Conservation (phyloP, 768 basidiomycete genomes). For the Cystofilobasidium capitatum region DNA sequence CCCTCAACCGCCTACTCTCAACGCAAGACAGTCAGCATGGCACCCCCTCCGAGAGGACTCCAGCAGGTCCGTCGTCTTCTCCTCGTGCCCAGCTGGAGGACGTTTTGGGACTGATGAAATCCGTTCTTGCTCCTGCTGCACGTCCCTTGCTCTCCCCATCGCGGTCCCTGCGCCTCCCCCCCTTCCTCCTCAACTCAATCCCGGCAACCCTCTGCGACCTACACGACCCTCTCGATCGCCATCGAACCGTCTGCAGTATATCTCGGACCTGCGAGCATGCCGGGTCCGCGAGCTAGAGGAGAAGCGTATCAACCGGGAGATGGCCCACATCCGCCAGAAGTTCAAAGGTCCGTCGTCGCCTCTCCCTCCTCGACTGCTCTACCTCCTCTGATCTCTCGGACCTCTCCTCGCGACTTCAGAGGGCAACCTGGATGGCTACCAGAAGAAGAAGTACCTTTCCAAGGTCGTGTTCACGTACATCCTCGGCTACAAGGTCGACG, state of each 20-base stretch:
- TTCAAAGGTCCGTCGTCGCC: slow-evolving; percentile 65
- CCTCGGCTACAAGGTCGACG: slow-evolving; percentile 94
- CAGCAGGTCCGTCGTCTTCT: slow-evolving; percentile 59
- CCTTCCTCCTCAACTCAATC: background rate
- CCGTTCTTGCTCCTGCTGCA: background rate
- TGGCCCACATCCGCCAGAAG: slow-evolving; percentile 98
- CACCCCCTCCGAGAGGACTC: slow-evolving; percentile 79
- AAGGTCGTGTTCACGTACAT: slow-evolving; percentile 99
- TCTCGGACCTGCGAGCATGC: slow-evolving; percentile 95
- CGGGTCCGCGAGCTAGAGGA: slow-evolving; percentile 91
- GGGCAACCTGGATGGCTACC: slow-evolving; percentile 44
- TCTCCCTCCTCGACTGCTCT: slow-evolving; percentile 51
- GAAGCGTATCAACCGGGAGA: slow-evolving; percentile 98
- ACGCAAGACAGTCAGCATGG: slow-evolving; percentile 48
- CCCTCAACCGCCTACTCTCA: background rate
- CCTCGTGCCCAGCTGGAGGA: background rate
- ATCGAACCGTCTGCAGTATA: slow-evolving; percentile 56
- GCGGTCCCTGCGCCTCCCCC: background rate
- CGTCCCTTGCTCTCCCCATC: background rate
- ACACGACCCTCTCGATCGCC: background rate
- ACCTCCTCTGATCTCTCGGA: slow-evolving; percentile 33
- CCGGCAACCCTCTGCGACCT: background rate
- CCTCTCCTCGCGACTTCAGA: slow-evolving; percentile 32
- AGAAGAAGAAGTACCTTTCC: slow-evolving; percentile 66
- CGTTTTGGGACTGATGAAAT: background rate